Conservation (phyloP, 2,329 filamentous ascomycete species). For the Penicillium sp. region DNA sequence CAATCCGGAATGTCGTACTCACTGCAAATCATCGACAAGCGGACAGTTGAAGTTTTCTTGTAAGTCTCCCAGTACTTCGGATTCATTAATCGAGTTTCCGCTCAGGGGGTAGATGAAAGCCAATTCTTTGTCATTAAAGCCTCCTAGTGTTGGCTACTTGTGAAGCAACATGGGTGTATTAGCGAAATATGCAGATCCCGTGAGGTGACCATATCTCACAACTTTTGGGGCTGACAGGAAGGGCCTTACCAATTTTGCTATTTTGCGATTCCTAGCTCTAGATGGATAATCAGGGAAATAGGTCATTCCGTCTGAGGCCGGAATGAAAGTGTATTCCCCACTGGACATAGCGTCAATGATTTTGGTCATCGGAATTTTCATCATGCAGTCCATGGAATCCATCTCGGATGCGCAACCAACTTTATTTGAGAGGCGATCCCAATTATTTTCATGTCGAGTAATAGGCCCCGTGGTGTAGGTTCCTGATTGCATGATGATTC, state of each 20-base stretch:
- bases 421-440: slow-evolving; percentile 9
- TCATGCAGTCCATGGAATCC: slow-evolving; percentile 10
- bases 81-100: neutral
- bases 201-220: no score
- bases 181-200: neutral
- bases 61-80: neutral
- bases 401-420: slow-evolving; percentile 7
- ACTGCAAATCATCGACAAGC: neutral
- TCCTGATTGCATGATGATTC: slow-evolving; percentile 13
- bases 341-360: slow-evolving; percentile 4
- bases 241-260: slow-evolving; percentile 12
- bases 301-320: slow-evolving; percentile 5
- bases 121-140: slow-evolving; percentile 1
- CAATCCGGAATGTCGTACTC: no score
- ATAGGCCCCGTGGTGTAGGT: slow-evolving; percentile 1
- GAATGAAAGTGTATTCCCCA: slow-evolving; percentile 7
- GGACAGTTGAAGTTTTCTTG: neutral
- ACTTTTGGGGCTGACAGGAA: no score
- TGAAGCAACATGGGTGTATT: neutral
- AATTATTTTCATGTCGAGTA: neutral
- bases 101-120: neutral
- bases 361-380: neutral
- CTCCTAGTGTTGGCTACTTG: slow-evolving; percentile 9
- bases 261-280: slow-evolving; percentile 5
- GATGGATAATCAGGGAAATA: slow-evolving; percentile 13